These are phyloP conservation scores for Paspalum notatum DNA, from an alignment of 176 grass and related monocot species.

Conservation along the genomic window DNA sequence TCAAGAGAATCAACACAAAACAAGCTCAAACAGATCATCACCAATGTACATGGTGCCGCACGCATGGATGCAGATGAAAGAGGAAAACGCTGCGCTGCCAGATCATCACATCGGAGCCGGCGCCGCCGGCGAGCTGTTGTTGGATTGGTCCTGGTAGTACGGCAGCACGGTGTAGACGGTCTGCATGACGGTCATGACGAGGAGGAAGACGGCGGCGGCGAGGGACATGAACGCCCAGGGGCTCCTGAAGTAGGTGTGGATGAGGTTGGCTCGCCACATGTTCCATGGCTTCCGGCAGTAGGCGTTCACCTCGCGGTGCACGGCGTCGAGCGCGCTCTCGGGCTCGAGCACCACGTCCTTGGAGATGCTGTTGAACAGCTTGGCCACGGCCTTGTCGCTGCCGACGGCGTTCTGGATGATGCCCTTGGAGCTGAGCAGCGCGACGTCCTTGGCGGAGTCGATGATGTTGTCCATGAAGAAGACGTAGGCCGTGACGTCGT, in stretches of 20 bases:
- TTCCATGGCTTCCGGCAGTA: constrained; percentile 70
- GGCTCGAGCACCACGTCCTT: constrained; percentile 75
- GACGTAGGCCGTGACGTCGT: constrained; percentile 84
- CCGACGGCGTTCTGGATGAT: constrained; percentile 79
- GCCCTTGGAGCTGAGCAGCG: constrained; percentile 59
- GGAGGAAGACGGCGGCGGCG: constrained; percentile 64
- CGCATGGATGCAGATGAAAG: not conserved
- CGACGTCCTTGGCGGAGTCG: constrained; percentile 77
- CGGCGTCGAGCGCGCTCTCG: constrained; percentile 57
- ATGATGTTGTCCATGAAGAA: constrained; percentile 97
- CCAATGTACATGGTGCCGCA: not conserved
- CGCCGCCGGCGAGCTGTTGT: not conserved
- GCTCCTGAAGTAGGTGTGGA: constrained; percentile 86
- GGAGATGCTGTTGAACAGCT: constrained; percentile 76
- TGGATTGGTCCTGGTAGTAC: not conserved
- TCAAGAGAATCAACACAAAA: not conserved
- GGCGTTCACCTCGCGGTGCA: constrained; percentile 62
- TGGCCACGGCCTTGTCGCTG: constrained; percentile 75
- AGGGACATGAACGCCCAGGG: constrained; percentile 82
- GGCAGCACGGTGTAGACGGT: constrained; percentile 61
- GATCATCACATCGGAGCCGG: constrained; percentile 22
- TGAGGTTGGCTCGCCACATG: constrained; percentile 77
- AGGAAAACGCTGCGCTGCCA: not conserved
- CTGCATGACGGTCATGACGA: constrained; percentile 65
- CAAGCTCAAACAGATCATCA: not conserved